Evolutionary conservation across 2,329 filamentous ascomycete species (phyloP).

Genomic region (Trichoderma afroharzianum): DNA sequence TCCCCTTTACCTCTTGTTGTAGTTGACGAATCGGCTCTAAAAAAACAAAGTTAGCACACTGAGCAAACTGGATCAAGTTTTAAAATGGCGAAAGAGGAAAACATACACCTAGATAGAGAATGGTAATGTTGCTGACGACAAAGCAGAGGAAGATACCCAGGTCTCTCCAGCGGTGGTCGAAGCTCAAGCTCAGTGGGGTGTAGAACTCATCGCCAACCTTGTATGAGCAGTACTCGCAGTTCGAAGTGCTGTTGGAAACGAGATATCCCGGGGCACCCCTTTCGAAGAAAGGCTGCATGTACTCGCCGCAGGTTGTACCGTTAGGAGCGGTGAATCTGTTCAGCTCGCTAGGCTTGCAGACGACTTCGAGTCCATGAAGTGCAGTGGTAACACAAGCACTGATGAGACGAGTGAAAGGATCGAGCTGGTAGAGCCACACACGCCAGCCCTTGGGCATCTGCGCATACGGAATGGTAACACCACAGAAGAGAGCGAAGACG

Average conservation of each 20-base stretch:
- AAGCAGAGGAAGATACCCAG: constrained; percentile 75
- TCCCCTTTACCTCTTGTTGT: constrained; percentile 44
- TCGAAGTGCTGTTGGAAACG: constrained; percentile 58
- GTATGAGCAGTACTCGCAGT: constrained; percentile 80
- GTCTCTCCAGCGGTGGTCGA: constrained; percentile 72
- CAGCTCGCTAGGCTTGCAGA: constrained; percentile 58
- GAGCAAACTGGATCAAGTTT: constrained; percentile 2
- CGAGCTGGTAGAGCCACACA: constrained; percentile 75
- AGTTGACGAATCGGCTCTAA: constrained; percentile 52
- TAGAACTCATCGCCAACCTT: constrained; percentile 80
- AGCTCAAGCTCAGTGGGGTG: constrained; percentile 61
- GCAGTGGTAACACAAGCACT: constrained; percentile 76
- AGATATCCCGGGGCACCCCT: constrained; percentile 70
- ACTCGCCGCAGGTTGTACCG: constrained; percentile 67
- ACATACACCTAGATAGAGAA: constrained; percentile 53
- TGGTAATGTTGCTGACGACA: constrained; percentile 71
- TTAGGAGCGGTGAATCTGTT: constrained; percentile 65
- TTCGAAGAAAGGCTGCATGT: constrained; percentile 70
- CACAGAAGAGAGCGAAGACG: constrained; percentile 81
- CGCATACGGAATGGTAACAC: constrained; percentile 74
- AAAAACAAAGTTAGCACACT: constrained; percentile 8
- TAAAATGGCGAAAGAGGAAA: background rate
- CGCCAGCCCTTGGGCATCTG: constrained; percentile 79
- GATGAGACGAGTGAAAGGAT: constrained; percentile 80
- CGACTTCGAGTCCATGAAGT: constrained; percentile 61